Conservation (phyloP, 2,329 filamentous ascomycete species). For the Clonostachys rosea region DNA sequence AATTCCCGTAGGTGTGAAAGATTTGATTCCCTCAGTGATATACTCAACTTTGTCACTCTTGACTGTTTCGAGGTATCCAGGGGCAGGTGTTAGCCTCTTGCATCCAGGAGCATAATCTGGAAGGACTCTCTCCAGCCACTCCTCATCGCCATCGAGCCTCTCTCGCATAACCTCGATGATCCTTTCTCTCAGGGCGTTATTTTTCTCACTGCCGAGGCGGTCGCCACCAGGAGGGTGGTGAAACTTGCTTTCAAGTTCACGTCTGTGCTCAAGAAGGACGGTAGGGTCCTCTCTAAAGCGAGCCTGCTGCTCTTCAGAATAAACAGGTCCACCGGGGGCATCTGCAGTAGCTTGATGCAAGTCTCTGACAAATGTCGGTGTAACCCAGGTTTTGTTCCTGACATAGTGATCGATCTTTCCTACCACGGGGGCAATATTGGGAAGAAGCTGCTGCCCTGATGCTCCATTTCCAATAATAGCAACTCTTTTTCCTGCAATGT, state of each 20-base stretch:
- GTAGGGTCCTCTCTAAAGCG: constrained; percentile 55
- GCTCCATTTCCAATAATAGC: constrained; percentile 62
- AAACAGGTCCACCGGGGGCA: neutral
- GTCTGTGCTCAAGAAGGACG: constrained; percentile 52
- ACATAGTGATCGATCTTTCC: constrained; percentile 58
- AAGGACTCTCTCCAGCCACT: constrained; percentile 48
- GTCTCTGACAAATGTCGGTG: constrained; percentile 32
- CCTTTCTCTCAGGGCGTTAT: constrained; percentile 21
- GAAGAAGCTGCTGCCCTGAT: constrained; percentile 51
- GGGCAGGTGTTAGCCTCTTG: constrained; percentile 59
- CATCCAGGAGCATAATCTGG: constrained; percentile 63
- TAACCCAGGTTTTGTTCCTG: constrained; percentile 63
- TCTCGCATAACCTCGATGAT: constrained; percentile 45
- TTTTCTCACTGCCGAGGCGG: neutral
- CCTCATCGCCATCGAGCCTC: constrained; percentile 47
- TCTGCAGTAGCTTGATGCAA: neutral
- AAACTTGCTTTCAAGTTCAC: neutral
- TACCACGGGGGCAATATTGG: constrained; percentile 44
- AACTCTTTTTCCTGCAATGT: constrained; percentile 42
- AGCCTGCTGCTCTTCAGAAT: constrained; percentile 23
- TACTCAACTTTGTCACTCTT: constrained; percentile 57
- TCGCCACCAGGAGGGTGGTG: constrained; percentile 7
- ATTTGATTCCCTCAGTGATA: constrained; percentile 40
- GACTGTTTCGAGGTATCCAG: constrained; percentile 63
- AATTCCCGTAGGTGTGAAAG: constrained; percentile 34